Evolutionary conservation across 768 basidiomycete genomes (phyloP).

Genomic region (Phaeotremella skinneri): DNA sequence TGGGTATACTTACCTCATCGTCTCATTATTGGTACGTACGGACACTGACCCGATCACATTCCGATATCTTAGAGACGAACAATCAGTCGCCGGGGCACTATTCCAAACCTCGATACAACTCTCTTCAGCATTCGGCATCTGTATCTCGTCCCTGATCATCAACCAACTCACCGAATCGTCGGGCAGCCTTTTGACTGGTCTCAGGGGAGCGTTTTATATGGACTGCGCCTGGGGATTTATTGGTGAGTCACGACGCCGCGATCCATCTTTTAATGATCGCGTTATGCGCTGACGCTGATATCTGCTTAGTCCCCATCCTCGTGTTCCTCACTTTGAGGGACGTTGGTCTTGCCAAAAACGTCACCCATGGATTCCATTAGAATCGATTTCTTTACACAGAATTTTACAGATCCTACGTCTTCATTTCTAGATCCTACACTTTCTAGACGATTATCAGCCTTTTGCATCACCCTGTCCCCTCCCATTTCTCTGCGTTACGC

Average conservation of each 20-base stretch:
- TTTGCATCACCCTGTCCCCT: too few species aligned
- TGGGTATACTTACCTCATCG: background rate
- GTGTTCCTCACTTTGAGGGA: conserved; percentile 16
- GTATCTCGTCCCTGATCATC: conserved; percentile 20
- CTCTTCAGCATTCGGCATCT: conserved; percentile 26
- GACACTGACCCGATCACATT: background rate
- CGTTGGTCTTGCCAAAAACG: conserved; percentile 27
- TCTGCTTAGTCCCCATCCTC: conserved; percentile 6
- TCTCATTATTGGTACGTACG: background rate
- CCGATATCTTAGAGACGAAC: conserved; percentile 16
- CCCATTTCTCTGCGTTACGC: too few species aligned
- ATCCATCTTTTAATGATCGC: background rate
- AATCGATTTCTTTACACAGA: background rate
- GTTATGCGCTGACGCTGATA: background rate
- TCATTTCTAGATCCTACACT: too few species aligned
- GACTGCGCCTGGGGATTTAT: conserved; percentile 23
- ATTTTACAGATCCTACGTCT: background rate
- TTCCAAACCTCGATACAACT: conserved; percentile 34
- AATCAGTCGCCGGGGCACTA: conserved; percentile 27
- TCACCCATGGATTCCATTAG: conserved; percentile 5
- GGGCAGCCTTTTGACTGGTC: conserved; percentile 12
- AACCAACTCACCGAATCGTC: conserved; percentile 9
- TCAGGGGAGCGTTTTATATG: conserved; percentile 27
- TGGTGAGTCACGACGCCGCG: conserved; percentile 6
- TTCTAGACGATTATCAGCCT: too few species aligned